Evolutionary conservation across 148 eudicot genomes (phyloP).

Genomic region (Gaultheria prostrata): DNA sequence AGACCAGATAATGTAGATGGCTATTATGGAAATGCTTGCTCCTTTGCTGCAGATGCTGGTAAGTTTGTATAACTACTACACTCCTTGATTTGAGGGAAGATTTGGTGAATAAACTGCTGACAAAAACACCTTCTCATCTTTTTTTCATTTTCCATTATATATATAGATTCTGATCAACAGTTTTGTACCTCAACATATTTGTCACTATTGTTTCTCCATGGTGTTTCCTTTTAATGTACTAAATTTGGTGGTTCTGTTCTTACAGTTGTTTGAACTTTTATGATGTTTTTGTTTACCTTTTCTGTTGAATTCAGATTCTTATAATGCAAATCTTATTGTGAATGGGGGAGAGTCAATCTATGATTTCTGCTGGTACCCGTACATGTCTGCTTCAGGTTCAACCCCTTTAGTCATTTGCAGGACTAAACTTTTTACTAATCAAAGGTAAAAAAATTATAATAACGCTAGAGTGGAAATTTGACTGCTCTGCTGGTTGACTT

Average conservation of each 20-base stretch:
- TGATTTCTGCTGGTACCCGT: constrained; percentile 96
- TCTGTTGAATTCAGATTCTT: constrained; percentile 63
- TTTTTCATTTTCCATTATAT: not conserved
- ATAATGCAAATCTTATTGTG: constrained; percentile 54
- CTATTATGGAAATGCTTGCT: constrained; percentile 23
- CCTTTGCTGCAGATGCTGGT: constrained; percentile 55
- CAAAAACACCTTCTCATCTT: not conserved
- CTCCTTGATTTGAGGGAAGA: not conserved
- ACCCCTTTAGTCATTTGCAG: constrained; percentile 1
- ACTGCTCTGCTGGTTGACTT: constrained; percentile 13
- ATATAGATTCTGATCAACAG: not conserved
- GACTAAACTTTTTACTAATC: not conserved
- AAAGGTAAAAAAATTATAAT: not conserved
- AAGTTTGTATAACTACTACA: constrained; percentile 9
- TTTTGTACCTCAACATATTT: constrained; percentile 3
- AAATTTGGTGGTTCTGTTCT: not conserved
- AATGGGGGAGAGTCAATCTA: constrained; percentile 92
- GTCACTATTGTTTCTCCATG: not conserved
- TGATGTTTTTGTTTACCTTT: constrained; percentile 1
- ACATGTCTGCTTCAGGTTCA: constrained; percentile 90
- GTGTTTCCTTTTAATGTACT: not conserved
- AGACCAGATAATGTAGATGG: constrained; percentile 61
- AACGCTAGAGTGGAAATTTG: constrained; percentile 3
- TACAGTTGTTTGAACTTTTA: not conserved
- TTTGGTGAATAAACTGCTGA: not conserved